Evolutionary conservation across 345 rosid genomes (phyloP), one percentile per base, ranked within the genome.

Genomic region (Triadica sebifera): DNA sequence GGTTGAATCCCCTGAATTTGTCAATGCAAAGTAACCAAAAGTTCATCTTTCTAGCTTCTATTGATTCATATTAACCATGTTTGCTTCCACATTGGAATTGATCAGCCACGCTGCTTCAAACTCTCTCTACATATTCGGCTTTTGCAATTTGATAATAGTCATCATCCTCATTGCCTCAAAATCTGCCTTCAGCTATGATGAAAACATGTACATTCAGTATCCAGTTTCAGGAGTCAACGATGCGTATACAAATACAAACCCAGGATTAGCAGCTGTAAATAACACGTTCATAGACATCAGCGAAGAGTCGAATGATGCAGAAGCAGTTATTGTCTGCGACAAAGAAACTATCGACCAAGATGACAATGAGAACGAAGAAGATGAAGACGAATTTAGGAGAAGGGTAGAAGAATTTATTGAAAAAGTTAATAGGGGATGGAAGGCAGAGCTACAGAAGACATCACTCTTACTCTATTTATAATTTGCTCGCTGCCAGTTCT

Each of bases 351-450:
- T 53, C 0, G 15, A 50, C 8, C 75, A 67, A 0, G 70, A 84
- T 0, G 83, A 88, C 12, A 19, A 2, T 1, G n/a, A 38, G 0
- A 19, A 38, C 0, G 84, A 79, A 9, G 80, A 76, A 24, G 78
- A 70, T 0, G 74, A 85, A 0, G 83, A 88, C 70, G 85, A 85
- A 74, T 77, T 89, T 67, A 78, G 84, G 73, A 87, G 78, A 81
- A 81, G 88, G 75, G 80, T 81, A 5, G 94, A 89, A 73, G 90
- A 87, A 60, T 89, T 93, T 45, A 93, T 89, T 20, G 74, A 74
- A 13, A 88, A 88, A 63, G 85, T 88, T 38, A 87, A 84, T 47
- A 80, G 73, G 41, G 86, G 82, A 77, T 86, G 94, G 94, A 84
- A 66, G 64, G 82, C 74, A 55, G 97, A 93, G 75, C 71, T 52